Percentiles rank a stretch among this genome's conserved stretches.
Conservation (phyloP, 345 rosid species). For the Aquilaria malaccensis region DNA sequence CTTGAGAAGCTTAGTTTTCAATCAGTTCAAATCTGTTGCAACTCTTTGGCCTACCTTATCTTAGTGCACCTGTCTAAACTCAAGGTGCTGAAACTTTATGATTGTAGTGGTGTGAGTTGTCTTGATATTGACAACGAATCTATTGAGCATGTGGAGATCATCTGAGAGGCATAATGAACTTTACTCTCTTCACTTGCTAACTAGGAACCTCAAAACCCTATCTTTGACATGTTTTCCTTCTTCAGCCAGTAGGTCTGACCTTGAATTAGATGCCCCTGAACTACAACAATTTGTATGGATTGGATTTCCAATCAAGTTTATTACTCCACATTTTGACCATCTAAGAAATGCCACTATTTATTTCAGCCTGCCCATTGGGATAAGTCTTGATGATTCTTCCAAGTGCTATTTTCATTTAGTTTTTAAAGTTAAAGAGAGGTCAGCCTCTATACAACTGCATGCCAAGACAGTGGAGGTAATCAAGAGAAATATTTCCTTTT, state of each 20-base stretch:
- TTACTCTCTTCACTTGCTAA: neutral
- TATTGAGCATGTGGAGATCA: slow-evolving; percentile 2
- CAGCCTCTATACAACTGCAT: neutral
- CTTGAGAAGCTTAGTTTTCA: slow-evolving; percentile 1
- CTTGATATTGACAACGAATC: neutral
- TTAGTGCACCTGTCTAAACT: neutral
- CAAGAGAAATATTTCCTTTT: neutral
- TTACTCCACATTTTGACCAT: neutral
- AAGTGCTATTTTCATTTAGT: neutral
- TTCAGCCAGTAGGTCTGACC: neutral
- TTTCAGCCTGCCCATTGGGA: neutral
- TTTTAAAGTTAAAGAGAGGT: neutral
- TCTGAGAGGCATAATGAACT: slow-evolving; percentile 1
- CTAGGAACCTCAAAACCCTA: neutral
- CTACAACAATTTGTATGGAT: slow-evolving; percentile 2
- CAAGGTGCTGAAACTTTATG: neutral
- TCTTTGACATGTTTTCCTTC: neutral
- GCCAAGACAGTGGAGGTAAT: neutral
- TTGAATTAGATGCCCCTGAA: neutral
- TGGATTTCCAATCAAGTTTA: neutral
- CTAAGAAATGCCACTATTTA: neutral
- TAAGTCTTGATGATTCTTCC: neutral
- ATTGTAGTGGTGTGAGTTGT: neutral
- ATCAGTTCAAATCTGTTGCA: neutral
- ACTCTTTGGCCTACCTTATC: neutral